These are phyloP conservation scores for Volvox carteri DNA, from an alignment of 163 green algal species.

Conservation along the genomic window DNA sequence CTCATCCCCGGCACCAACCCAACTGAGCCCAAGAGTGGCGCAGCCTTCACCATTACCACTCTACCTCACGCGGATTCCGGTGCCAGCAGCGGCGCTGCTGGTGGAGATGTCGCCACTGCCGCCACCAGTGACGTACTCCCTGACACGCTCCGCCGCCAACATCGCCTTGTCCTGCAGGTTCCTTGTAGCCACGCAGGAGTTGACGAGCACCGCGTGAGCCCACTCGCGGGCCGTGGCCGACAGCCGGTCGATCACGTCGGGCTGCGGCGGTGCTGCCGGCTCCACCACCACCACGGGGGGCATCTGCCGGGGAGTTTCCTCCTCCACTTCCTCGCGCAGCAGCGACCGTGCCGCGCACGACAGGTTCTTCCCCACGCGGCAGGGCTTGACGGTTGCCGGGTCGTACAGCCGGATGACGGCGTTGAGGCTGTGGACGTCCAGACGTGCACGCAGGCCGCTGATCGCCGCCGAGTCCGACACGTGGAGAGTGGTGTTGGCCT, in stretches of 20 bases:
- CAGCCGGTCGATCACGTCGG: conserved; percentile 24
- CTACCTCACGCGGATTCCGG: too few species aligned
- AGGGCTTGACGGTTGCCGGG: conserved; percentile 20
- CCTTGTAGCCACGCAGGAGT: conserved; percentile 33
- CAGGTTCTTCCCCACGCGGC: conserved; percentile 3
- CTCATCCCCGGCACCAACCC: too few species aligned
- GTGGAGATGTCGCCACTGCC: neutral
- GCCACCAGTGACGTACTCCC: neutral
- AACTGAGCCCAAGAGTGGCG: too few species aligned
- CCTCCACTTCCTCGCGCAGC: neutral
- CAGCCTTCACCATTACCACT: too few species aligned
- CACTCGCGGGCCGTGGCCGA: conserved; percentile 35
- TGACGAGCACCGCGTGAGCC: conserved; percentile 44
- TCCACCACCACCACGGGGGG: neutral
- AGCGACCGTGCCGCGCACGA: neutral
- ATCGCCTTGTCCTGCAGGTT: conserved; percentile 36
- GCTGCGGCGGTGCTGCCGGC: neutral
- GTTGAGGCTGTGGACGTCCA: conserved; percentile 18
- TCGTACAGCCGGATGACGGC: conserved; percentile 48
- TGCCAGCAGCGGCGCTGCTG: too few species aligned
- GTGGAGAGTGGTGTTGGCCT: neutral
- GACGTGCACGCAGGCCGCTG: neutral
- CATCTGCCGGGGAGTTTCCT: neutral
- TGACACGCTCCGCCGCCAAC: neutral
- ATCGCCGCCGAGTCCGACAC: conserved; percentile 6